A percentile compares a stretch with the other conserved stretches of the same genome.
These are phyloP conservation scores for Myochromella boudieri DNA, from an alignment of 768 basidiomycete species.

Conservation along the genomic window DNA sequence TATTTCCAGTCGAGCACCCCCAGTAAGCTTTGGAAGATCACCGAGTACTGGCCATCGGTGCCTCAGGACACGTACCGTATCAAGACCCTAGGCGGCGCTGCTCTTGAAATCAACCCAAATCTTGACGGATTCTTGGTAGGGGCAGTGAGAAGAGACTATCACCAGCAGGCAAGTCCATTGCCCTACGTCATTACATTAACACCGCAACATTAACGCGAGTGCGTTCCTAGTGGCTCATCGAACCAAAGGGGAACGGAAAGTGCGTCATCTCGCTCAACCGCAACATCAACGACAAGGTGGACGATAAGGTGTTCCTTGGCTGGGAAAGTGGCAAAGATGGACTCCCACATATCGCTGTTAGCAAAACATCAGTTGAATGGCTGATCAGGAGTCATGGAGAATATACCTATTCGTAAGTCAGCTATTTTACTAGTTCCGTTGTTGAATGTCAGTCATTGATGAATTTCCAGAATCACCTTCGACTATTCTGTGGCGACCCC, in stretches of 20 bases:
- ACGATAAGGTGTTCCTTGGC: constrained; percentile 1
- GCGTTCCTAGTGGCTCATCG: constrained; percentile 2
- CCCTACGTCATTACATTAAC: no score
- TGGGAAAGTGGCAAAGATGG: constrained; percentile 10
- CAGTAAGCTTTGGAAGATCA: constrained; percentile 7
- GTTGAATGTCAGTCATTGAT: background rate
- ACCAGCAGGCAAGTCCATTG: constrained; percentile 7
- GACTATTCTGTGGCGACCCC: background rate
- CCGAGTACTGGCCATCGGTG: constrained; percentile 5
- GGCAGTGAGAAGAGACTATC: constrained; percentile 7
- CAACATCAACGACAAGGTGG: background rate
- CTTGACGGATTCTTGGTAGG: background rate
- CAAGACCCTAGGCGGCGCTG: constrained; percentile 5
- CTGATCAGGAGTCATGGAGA: constrained; percentile 4
- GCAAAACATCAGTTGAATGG: constrained; percentile 4
- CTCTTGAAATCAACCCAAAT: constrained; percentile 6
- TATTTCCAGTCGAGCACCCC: background rate
- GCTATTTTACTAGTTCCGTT: background rate
- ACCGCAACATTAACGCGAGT: background rate
- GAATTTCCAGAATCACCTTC: background rate
- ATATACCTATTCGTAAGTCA: constrained; percentile 8
- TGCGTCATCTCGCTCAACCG: constrained; percentile 2
- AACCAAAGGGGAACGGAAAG: constrained; percentile 9
- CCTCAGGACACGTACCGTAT: constrained; percentile 8
- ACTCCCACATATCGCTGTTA: background rate